A percentile compares a stretch with the other conserved stretches of the same genome.
phyloP scores from a whole-genome alignment of 345 rosid genomes.

The Lepidium aucheri region DNA sequence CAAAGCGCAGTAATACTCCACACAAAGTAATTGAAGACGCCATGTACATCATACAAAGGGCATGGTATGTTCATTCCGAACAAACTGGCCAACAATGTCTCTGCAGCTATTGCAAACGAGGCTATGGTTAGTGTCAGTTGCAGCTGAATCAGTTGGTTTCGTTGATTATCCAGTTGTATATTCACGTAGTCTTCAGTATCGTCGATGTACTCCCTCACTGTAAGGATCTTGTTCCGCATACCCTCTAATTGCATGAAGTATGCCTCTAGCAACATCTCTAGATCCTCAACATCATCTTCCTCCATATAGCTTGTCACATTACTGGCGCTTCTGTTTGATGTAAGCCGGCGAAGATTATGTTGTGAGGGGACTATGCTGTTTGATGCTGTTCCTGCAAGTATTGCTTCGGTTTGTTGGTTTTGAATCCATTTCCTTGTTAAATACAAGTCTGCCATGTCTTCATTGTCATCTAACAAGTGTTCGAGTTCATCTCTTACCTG shows the following conservation, averaged over 20 bases:
- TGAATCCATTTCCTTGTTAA: constrained; percentile 73
- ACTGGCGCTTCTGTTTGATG: constrained; percentile 63
- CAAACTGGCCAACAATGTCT: constrained; percentile 51
- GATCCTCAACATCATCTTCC: constrained; percentile 70
- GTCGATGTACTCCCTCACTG: constrained; percentile 90
- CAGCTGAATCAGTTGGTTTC: constrained; percentile 84
- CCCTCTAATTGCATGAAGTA: constrained; percentile 96
- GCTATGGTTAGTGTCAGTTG: constrained; percentile 75
- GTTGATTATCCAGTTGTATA: constrained; percentile 82
- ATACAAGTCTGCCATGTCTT: constrained; percentile 83
- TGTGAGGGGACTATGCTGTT: constrained; percentile 29
- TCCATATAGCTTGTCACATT: constrained; percentile 44
- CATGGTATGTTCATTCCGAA: constrained; percentile 86
- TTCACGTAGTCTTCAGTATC: constrained; percentile 95
- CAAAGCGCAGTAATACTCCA: constrained; percentile 40
- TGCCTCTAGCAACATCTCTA: constrained; percentile 92
- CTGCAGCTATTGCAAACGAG: constrained; percentile 61
- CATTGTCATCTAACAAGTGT: constrained; percentile 76
- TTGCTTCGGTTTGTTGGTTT: constrained; percentile 62
- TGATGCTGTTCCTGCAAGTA: constrained; percentile 38
- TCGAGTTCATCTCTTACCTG: constrained; percentile 93
- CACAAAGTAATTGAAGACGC: constrained; percentile 53
- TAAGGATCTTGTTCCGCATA: constrained; percentile 82
- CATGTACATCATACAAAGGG: constrained; percentile 20
- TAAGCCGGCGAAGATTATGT: constrained; percentile 32